A percentile compares a stretch with the other conserved stretches of the same genome.
Conservation (phyloP, 83 land plant species). For the Picea mariana region DNA sequence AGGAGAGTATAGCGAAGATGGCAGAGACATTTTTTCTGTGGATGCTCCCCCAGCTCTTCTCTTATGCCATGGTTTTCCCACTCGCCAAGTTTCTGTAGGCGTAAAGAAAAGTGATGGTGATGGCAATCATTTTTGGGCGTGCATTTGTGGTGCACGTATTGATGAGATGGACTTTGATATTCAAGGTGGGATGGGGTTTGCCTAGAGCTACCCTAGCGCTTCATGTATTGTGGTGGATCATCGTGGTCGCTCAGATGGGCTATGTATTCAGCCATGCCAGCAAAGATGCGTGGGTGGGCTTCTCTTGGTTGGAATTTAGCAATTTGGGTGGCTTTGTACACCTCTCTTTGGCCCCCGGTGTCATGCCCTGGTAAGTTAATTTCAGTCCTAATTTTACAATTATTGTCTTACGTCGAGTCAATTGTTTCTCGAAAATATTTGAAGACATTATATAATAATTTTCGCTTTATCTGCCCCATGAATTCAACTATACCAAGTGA, state of each 20-base stretch:
- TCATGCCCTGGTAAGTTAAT: slow-evolving; percentile 74
- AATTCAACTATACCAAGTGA: too few species aligned
- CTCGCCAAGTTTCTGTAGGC: slow-evolving; percentile 62
- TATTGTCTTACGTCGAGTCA: too few species aligned
- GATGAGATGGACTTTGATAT: slow-evolving; percentile 61
- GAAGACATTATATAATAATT: too few species aligned
- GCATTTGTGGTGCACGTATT: slow-evolving; percentile 49
- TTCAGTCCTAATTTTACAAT: too few species aligned
- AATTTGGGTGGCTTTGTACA: slow-evolving; percentile 42
- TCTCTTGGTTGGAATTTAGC: slow-evolving; percentile 55
- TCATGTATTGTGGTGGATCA: slow-evolving; percentile 66
- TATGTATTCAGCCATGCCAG: slow-evolving; percentile 66
- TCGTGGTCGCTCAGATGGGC: slow-evolving; percentile 46
- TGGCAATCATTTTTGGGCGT: slow-evolving; percentile 64
- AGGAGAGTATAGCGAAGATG: background rate
- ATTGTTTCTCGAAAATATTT: too few species aligned
- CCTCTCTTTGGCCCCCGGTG: slow-evolving; percentile 65
- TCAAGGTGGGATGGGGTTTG: slow-evolving; percentile 47
- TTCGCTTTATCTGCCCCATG: too few species aligned
- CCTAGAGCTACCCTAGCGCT: slow-evolving; percentile 77
- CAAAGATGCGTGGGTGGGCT: slow-evolving; percentile 56
- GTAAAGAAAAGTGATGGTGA: slow-evolving; percentile 71
- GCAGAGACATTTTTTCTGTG: slow-evolving; percentile 60
- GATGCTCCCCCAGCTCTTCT: slow-evolving; percentile 72
- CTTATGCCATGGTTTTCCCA: slow-evolving; percentile 24